phyloP scores from a whole-genome alignment of 129 eudicot species.

The Centella asiatica region DNA sequence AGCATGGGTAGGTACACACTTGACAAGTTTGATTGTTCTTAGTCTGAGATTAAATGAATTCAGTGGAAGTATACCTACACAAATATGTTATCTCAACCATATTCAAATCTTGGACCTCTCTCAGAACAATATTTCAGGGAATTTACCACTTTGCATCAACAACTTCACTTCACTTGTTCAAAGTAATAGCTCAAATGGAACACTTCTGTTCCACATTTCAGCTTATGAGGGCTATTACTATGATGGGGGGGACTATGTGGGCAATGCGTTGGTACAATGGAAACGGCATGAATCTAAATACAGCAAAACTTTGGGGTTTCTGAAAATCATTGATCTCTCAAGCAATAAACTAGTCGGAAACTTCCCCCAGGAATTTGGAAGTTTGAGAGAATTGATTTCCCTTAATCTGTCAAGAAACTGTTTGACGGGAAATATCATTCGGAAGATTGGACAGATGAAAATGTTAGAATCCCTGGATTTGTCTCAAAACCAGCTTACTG shows the following conservation, averaged over 20 bases:
- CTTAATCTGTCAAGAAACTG: constrained; percentile 18
- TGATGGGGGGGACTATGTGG: not conserved
- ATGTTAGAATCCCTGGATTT: constrained; percentile 19
- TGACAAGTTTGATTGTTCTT: constrained; percentile 27
- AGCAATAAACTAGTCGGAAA: constrained; percentile 30
- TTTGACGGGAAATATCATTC: constrained; percentile 9
- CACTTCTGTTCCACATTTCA: not conserved
- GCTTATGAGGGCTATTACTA: not conserved
- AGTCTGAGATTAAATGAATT: constrained; percentile 27
- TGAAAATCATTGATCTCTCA: constrained; percentile 31
- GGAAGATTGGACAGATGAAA: constrained; percentile 4
- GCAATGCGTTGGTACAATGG: constrained; percentile 26
- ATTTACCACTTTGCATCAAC: constrained; percentile 25
- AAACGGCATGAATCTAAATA: constrained; percentile 26
- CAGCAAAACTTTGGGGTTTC: constrained; percentile 27
- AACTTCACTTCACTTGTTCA: constrained; percentile 16
- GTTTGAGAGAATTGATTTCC: constrained; percentile 5
- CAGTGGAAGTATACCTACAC: constrained; percentile 23
- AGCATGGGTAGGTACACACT: constrained; percentile 31
- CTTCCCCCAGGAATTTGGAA: constrained; percentile 29
- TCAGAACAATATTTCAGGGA: constrained; percentile 24
- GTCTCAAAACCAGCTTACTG: constrained; percentile 13
- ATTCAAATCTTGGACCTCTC: constrained; percentile 41
- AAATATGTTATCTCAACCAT: constrained; percentile 24
- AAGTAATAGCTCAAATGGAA: not conserved